Evolutionary conservation across 2,329 filamentous ascomycete genomes (phyloP).

Genomic region (Teratosphaeria destructans): DNA sequence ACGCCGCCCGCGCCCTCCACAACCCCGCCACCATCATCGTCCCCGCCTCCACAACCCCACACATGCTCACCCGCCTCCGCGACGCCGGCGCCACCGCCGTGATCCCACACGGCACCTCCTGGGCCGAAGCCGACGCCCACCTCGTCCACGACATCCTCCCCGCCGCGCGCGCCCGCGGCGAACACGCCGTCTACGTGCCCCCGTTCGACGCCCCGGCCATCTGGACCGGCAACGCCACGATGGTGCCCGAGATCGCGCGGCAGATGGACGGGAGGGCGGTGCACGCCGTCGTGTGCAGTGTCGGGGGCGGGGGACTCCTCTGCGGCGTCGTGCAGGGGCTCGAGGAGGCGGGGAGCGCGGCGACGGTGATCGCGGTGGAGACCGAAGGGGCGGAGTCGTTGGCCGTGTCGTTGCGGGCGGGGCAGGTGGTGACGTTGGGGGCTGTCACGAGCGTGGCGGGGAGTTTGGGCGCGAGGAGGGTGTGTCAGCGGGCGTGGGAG

Average conservation of each 20-base stretch:
- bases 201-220: constrained; percentile 60
- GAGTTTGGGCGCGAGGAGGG: constrained; percentile 61
- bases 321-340: constrained; percentile 66
- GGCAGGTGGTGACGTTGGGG: constrained; percentile 47
- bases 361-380: constrained; percentile 60
- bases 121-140: constrained; percentile 59
- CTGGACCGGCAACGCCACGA: constrained; percentile 55
- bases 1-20: constrained; percentile 54
- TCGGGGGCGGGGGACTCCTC: constrained; percentile 71
- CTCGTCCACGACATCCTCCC: constrained; percentile 49
- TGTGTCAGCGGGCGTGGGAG: constrained; percentile 57
- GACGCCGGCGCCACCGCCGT: constrained; percentile 59
- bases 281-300: constrained; percentile 57
- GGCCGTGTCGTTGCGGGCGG: constrained; percentile 47
- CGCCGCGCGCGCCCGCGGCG: constrained; percentile 28
- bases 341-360: constrained; percentile 19
- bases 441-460: constrained; percentile 67
- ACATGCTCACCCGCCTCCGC: constrained; percentile 62
- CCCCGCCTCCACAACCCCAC: constrained; percentile 51
- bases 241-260: constrained; percentile 43
- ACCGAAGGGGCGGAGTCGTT: constrained; percentile 65
- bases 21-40: constrained; percentile 66
- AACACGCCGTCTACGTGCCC: constrained; percentile 51
- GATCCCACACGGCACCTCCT: constrained; percentile 56
- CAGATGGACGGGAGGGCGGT: constrained; percentile 29